Conservation (phyloP, 1,284 basidiomycete species). For the Ceratobasidium sp. region DNA sequence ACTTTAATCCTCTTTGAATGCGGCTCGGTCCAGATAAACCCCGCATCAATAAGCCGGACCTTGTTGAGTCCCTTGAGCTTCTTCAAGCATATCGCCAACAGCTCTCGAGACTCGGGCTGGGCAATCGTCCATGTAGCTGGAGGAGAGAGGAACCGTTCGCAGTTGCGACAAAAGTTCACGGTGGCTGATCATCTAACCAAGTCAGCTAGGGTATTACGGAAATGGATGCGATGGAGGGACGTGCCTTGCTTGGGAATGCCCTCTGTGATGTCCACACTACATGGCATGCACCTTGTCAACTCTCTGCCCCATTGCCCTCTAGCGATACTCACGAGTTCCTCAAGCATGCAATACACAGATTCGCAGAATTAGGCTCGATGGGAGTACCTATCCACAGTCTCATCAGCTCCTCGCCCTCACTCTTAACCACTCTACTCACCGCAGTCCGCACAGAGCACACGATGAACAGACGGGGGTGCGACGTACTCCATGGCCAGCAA, state of each 20-base stretch:
- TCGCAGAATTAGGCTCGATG: constrained; percentile 95
- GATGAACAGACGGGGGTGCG: constrained; percentile 71
- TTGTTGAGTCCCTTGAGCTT: constrained; percentile 94
- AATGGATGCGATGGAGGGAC: constrained; percentile 43
- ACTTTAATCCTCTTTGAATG: constrained; percentile 93
- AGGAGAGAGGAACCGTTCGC: constrained; percentile 94
- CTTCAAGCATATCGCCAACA: constrained; percentile 89
- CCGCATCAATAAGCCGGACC: constrained; percentile 95
- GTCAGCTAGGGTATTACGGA: constrained; percentile 3
- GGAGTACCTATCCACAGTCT: constrained; percentile 69
- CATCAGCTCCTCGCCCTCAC: background rate
- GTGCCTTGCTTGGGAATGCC: constrained; percentile 95
- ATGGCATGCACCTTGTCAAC: constrained; percentile 41
- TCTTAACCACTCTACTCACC: constrained; percentile 56
- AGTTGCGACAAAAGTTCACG: constrained; percentile 94
- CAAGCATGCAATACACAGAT: constrained; percentile 92
- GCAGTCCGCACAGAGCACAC: constrained; percentile 83
- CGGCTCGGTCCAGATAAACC: constrained; percentile 99
- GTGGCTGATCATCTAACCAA: constrained; percentile 61
- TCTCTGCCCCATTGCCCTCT: background rate
- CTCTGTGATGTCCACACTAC: constrained; percentile 94
- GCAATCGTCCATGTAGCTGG: constrained; percentile 88
- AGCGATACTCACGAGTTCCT: constrained; percentile 73
- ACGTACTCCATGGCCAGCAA: constrained; percentile 69
- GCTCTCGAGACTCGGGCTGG: constrained; percentile 89